These are phyloP conservation scores for Coffea eugenioides DNA, from an alignment of 257 asterid species.

Conservation along the genomic window DNA sequence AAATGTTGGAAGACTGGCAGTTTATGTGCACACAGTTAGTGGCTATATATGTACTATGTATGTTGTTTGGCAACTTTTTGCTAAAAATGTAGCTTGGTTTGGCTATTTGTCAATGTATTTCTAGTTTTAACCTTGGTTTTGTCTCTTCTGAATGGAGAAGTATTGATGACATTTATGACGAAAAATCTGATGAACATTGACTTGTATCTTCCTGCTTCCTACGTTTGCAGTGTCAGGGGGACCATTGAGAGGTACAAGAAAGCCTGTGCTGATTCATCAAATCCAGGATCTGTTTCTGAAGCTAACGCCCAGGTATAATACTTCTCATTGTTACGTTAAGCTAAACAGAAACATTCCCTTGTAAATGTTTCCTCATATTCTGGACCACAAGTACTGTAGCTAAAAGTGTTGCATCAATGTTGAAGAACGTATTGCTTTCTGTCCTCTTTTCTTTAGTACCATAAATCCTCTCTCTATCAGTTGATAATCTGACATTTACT, in stretches of 20 bases:
- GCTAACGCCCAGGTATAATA: conserved; percentile 68
- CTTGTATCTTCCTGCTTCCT: neutral
- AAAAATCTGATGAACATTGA: neutral
- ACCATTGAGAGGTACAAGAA: conserved; percentile 90
- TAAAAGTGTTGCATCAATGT: neutral
- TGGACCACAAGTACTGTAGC: neutral
- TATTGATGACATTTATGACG: neutral
- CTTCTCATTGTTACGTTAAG: neutral
- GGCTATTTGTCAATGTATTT: neutral
- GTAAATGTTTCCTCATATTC: neutral
- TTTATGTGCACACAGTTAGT: neutral
- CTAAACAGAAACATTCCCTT: neutral
- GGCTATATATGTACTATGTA: neutral
- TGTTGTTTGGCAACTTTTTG: neutral
- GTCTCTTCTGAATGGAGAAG: neutral
- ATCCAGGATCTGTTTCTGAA: conserved; percentile 68
- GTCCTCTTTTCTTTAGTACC: neutral
- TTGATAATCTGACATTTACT: neutral
- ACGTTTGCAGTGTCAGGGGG: conserved; percentile 66
- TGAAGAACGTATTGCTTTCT: neutral
- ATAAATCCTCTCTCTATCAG: neutral
- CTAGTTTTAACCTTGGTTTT: neutral
- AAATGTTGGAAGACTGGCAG: neutral
- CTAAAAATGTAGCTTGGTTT: neutral
- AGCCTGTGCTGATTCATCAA: conserved; percentile 62